phyloP scores from a whole-genome alignment of 495 filamentous ascomycete species.

The Chlorociboria aeruginascens region DNA sequence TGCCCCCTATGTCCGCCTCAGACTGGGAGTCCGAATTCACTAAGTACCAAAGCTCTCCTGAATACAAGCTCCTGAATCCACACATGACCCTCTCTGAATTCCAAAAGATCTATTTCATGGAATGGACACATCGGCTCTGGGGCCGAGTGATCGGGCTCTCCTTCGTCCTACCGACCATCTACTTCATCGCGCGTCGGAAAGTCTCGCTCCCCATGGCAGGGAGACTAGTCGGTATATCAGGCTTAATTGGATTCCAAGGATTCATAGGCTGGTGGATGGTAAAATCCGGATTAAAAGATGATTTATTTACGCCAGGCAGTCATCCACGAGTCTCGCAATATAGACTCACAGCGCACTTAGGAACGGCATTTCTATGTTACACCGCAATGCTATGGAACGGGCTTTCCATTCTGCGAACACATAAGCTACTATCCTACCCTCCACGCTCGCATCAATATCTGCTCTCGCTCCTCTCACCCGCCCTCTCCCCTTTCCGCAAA shows the following conservation, averaged over 20 bases:
- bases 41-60: constrained; percentile 81
- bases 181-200: constrained; percentile 73
- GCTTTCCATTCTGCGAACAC: constrained; percentile 66
- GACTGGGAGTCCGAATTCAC: constrained; percentile 89
- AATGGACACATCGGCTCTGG: constrained; percentile 95
- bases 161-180: constrained; percentile 75
- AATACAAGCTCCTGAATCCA: constrained; percentile 81
- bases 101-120: constrained; percentile 99
- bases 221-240: constrained; percentile 71
- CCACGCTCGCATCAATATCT: constrained; percentile 41
- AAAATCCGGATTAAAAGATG: constrained; percentile 85
- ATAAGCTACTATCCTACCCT: constrained; percentile 53
- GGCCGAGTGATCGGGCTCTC: constrained; percentile 85
- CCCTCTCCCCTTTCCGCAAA: constrained; percentile 58
- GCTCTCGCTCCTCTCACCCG: constrained; percentile 46
- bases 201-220: constrained; percentile 68
- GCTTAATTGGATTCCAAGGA: constrained; percentile 88
- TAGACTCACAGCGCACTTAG: constrained; percentile 78
- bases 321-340: constrained; percentile 93
- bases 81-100: constrained; percentile 87
- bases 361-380: constrained; percentile 83
- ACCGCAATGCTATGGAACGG: constrained; percentile 90
- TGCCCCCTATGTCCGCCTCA: constrained; percentile 63
- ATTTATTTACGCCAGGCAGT: constrained; percentile 79
- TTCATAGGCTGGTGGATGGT: constrained; percentile 99